These are phyloP conservation scores for Candida alai DNA, from an alignment of 805 yeast genomes.

Conservation along the genomic window DNA sequence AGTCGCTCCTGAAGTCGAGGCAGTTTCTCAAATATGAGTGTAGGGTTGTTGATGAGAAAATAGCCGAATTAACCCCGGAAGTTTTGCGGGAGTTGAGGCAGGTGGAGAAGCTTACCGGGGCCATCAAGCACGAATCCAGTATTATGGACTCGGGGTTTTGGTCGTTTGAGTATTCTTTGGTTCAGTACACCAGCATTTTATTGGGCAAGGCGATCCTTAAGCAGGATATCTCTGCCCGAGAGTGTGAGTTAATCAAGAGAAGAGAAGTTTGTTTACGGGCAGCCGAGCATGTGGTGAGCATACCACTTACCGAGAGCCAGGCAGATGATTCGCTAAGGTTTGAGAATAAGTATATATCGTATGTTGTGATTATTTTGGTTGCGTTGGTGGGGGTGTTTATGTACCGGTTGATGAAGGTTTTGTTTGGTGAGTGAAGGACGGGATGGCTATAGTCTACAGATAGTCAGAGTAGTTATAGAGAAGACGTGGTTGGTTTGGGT, in stretches of 20 bases:
- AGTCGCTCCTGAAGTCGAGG: constrained; percentile 22
- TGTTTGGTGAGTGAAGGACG: no score
- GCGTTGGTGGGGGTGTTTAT: constrained; percentile 23
- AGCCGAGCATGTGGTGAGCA: constrained; percentile 39
- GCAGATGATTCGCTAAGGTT: constrained; percentile 21
- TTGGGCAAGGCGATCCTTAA: constrained; percentile 40
- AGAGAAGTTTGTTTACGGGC: constrained; percentile 39
- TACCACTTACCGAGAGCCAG: constrained; percentile 31
- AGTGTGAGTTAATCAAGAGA: constrained; percentile 33
- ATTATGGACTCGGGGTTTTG: constrained; percentile 26
- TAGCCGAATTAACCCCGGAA: constrained; percentile 19
- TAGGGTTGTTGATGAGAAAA: constrained; percentile 25
- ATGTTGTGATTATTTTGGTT: constrained; percentile 20
- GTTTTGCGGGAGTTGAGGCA: constrained; percentile 27
- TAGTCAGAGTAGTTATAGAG: no score
- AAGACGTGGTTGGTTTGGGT: no score
- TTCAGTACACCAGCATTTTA: constrained; percentile 33
- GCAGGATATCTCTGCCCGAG: constrained; percentile 22
- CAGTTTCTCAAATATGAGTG: constrained; percentile 28
- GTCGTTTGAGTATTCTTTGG: constrained; percentile 32
- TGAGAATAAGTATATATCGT: constrained; percentile 22
- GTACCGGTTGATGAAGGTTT: constrained; percentile 25
- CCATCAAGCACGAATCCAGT: constrained; percentile 31
- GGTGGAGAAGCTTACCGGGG: constrained; percentile 36
- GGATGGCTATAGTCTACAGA: no score